A percentile compares a stretch with the other conserved stretches of the same genome.
These are phyloP conservation scores for Epichloe glyceriae DNA, from an alignment of 2,329 filamentous ascomycete genomes.

Conservation along the genomic window DNA sequence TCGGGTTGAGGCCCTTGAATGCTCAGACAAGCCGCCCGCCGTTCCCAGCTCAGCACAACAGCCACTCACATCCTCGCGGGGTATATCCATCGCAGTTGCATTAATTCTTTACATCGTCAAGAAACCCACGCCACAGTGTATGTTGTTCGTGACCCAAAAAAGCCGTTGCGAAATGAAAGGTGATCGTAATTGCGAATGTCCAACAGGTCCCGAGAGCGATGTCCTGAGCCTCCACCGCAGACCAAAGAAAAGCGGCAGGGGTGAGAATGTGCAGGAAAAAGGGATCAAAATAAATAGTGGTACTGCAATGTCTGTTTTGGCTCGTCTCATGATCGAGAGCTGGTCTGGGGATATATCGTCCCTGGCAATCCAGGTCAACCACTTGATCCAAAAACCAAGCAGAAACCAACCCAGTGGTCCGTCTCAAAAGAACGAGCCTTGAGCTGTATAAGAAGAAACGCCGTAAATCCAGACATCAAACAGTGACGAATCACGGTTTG, in stretches of 20 bases:
- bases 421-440: background rate
- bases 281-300: background rate
- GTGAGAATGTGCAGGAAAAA: background rate
- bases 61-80: conserved; percentile 25
- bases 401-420: background rate
- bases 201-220: background rate
- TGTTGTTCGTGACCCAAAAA: conserved; percentile 21
- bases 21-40: conserved; percentile 1
- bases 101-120: conserved; percentile 20
- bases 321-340: background rate
- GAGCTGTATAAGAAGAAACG: conserved; percentile 11
- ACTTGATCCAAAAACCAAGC: background rate
- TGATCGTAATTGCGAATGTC: conserved; percentile 13
- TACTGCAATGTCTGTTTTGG: background rate
- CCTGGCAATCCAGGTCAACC: background rate
- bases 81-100: conserved; percentile 30
- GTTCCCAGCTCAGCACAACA: conserved; percentile 20
- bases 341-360: background rate
- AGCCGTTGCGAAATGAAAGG: conserved; percentile 14
- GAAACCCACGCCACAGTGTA: conserved; percentile 23
- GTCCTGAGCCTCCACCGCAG: background rate
- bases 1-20: background rate
- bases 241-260: background rate
- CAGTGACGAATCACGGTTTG: conserved; percentile 16
- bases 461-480: conserved; percentile 12